Conservation (phyloP, 306 rosid genomes). For the Fragaria vesca region DNA sequence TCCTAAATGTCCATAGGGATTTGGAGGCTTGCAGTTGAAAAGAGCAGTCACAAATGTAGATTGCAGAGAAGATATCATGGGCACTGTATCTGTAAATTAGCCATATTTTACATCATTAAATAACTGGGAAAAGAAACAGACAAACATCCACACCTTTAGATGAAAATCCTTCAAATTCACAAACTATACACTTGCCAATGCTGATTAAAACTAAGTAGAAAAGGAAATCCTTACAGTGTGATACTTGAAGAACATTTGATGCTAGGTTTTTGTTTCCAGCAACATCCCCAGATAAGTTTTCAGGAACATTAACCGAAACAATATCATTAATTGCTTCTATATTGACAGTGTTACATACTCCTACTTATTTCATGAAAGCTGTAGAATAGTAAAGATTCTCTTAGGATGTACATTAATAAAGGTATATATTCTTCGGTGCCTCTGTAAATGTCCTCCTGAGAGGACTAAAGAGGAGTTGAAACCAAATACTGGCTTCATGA, state of each 20-base stretch:
- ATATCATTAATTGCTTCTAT: slow-evolving; percentile 50
- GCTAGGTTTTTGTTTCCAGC: slow-evolving; percentile 84
- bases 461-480: slow-evolving; percentile 78
- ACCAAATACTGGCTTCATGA: slow-evolving; percentile 71
- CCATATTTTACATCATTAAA: not conserved
- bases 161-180: not conserved
- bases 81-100: slow-evolving; percentile 61
- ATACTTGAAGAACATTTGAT: slow-evolving; percentile 84
- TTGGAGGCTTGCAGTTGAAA: slow-evolving; percentile 81
- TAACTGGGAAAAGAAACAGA: not conserved
- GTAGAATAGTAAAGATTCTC: slow-evolving; percentile 27
- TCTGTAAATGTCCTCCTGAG: slow-evolving; percentile 63
- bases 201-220: slow-evolving; percentile 9
- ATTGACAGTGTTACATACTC: slow-evolving; percentile 51
- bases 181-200: not conserved
- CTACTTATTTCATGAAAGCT: slow-evolving; percentile 56
- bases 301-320: slow-evolving; percentile 64
- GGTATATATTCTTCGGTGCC: slow-evolving; percentile 34
- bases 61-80: slow-evolving; percentile 49
- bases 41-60: slow-evolving; percentile 60
- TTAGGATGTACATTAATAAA: slow-evolving; percentile 19
- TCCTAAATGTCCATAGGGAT: slow-evolving; percentile 43
- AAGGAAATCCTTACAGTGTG: slow-evolving; percentile 69
- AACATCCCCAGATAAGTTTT: slow-evolving; percentile 66
- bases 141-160: not conserved